These are phyloP conservation scores for Schizophyllum commune DNA, from an alignment of 1,284 basidiomycete species.

Conservation along the genomic window DNA sequence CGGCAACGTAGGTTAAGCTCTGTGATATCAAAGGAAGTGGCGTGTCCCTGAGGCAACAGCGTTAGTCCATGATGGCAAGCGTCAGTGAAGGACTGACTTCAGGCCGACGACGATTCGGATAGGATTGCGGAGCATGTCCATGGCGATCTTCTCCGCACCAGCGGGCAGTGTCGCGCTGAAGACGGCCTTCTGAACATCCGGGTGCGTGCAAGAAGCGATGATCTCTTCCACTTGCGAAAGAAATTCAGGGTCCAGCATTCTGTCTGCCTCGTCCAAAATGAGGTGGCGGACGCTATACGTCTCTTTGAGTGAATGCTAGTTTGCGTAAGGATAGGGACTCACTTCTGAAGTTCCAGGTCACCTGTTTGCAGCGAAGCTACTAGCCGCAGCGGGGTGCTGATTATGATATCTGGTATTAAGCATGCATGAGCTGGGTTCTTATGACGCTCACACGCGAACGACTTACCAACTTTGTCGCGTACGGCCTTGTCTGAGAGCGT, in stretches of 20 bases:
- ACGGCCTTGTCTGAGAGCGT: constrained; percentile 62
- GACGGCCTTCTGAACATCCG: constrained; percentile 77
- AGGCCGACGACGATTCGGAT: constrained; percentile 90
- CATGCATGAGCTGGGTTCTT: constrained; percentile 3
- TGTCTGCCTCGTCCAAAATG: constrained; percentile 87
- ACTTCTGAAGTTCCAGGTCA: constrained; percentile 68
- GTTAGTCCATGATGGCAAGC: constrained; percentile 2
- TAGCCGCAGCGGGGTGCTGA: constrained; percentile 75
- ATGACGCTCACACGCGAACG: background rate
- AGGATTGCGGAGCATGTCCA: constrained; percentile 77
- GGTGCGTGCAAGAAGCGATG: constrained; percentile 71
- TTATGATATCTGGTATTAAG: constrained; percentile 55
- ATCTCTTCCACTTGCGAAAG: constrained; percentile 86
- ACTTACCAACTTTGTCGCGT: constrained; percentile 68
- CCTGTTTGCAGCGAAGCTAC: constrained; percentile 68
- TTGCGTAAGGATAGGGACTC: constrained; percentile 14
- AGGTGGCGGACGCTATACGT: constrained; percentile 67
- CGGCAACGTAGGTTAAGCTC: constrained; percentile 84
- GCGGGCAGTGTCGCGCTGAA: constrained; percentile 94
- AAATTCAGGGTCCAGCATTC: constrained; percentile 87
- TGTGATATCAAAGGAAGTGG: constrained; percentile 79
- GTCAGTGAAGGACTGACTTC: constrained; percentile 51
- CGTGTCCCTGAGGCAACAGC: constrained; percentile 61
- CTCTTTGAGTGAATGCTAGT: background rate
- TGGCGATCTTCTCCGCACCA: constrained; percentile 80